Evolutionary conservation across 768 basidiomycete species (phyloP).

Genomic region (Tubosaeta sp.): DNA sequence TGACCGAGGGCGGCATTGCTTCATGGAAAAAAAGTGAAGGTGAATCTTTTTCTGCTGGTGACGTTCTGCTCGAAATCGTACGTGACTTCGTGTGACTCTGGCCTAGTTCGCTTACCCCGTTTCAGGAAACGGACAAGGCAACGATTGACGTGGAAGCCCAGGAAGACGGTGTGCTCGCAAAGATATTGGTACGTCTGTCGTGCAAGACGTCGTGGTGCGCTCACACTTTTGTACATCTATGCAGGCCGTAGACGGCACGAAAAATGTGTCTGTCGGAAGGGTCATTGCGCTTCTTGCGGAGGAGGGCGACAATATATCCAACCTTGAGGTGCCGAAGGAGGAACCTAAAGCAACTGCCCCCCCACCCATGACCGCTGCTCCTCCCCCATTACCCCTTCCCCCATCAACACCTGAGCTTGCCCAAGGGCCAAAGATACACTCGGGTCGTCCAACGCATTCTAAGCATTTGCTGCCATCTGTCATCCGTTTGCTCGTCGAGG

Average conservation of each 20-base stretch:
- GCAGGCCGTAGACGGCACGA: constrained; percentile 72
- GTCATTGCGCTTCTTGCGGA: constrained; percentile 91
- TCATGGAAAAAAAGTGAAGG: constrained; percentile 89
- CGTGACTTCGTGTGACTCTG: constrained; percentile 25
- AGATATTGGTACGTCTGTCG: constrained; percentile 69
- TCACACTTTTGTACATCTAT: neutral
- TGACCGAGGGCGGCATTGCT: constrained; percentile 92
- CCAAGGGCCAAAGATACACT: constrained; percentile 31
- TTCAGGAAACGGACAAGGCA: constrained; percentile 89
- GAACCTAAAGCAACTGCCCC: constrained; percentile 19
- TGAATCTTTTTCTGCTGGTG: constrained; percentile 73
- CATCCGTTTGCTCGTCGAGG: constrained; percentile 64
- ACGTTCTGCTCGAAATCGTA: constrained; percentile 88
- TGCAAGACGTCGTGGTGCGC: neutral
- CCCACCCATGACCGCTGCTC: constrained; percentile 21
- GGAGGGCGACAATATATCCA: constrained; percentile 92
- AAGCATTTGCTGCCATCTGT: constrained; percentile 90
- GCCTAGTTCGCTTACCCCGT: constrained; percentile 1
- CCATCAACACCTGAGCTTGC: constrained; percentile 20
- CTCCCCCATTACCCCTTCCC: constrained; percentile 14
- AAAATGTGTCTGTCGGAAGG: constrained; percentile 83
- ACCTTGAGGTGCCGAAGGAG: constrained; percentile 61
- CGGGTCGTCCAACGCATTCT: constrained; percentile 43
- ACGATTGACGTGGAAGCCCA: constrained; percentile 99
- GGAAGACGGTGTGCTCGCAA: constrained; percentile 92